Evolutionary conservation across 1,284 basidiomycete species (phyloP).

Genomic region (Vanrija sp.): DNA sequence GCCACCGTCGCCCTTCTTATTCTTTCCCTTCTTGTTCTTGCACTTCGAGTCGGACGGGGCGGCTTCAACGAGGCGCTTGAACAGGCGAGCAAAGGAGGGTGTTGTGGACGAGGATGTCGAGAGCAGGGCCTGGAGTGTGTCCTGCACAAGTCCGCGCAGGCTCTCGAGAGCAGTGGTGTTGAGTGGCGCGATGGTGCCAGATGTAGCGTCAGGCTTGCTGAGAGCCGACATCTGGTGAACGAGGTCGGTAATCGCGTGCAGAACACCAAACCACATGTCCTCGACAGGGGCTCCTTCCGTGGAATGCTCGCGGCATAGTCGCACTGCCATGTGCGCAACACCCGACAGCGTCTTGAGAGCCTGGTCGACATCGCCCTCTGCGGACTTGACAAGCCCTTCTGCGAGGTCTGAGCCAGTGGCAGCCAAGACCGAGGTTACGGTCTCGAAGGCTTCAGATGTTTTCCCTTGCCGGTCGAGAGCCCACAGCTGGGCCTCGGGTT

Average conservation of each 20-base stretch:
- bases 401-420: constrained; percentile 57
- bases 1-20: constrained; percentile 30
- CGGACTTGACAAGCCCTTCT: constrained; percentile 47
- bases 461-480: constrained; percentile 63
- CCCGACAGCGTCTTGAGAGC: constrained; percentile 42
- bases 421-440: constrained; percentile 62
- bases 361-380: constrained; percentile 43
- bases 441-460: constrained; percentile 63
- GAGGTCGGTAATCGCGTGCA: constrained; percentile 73
- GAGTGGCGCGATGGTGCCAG: constrained; percentile 8
- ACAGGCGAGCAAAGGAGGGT: constrained; percentile 84
- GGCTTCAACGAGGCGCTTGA: constrained; percentile 76
- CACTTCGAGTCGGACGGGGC: constrained; percentile 18
- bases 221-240: constrained; percentile 63
- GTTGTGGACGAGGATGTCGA: constrained; percentile 75
- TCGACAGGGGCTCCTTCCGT: constrained; percentile 59
- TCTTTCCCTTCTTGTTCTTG: constrained; percentile 1
- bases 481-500: constrained; percentile 81
- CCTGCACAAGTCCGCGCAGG: constrained; percentile 72
- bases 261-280: constrained; percentile 84
- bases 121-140: constrained; percentile 78
- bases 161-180: constrained; percentile 47
- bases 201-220: background rate
- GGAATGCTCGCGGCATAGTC: constrained; percentile 67
- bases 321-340: constrained; percentile 53